Conservation (phyloP, 371 early-diverging fungal genomes). For the Actinomortierella wolfii region DNA sequence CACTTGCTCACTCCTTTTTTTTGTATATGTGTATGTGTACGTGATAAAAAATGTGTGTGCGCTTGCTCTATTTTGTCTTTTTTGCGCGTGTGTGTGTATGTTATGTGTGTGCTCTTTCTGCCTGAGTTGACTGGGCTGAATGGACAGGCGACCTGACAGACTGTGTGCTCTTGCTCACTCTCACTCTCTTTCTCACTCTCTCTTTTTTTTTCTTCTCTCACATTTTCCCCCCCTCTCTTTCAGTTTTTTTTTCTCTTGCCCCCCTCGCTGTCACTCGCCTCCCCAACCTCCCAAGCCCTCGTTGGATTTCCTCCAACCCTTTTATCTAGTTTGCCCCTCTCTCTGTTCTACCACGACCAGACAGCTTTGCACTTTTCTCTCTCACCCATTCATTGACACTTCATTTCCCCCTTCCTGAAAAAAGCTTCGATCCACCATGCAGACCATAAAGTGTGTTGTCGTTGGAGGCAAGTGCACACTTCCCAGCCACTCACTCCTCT, state of each 20-base stretch:
- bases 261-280: background rate
- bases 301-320: background rate
- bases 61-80: background rate
- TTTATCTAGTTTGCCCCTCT: background rate
- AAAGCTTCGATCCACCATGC: conserved; percentile 53
- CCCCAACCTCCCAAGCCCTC: background rate
- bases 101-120: too few species aligned
- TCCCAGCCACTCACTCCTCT: background rate
- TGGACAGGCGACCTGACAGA: conserved; percentile 1
- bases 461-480: conserved; percentile 69
- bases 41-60: too few species aligned
- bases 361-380: background rate
- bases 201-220: conserved; percentile 5
- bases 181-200: conserved; percentile 3
- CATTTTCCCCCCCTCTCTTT: background rate
- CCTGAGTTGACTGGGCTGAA: too few species aligned
- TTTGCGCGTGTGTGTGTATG: too few species aligned
- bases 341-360: background rate
- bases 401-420: background rate
- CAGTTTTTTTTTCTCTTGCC: background rate
- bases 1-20: conserved; percentile 7
- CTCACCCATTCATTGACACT: background rate
- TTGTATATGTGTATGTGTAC: too few species aligned
- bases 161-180: conserved; percentile 4
- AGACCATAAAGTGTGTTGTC: conserved; percentile 93